phyloP scores from a whole-genome alignment of 1,284 basidiomycete species.

The Sanguinoderma infundibulare region DNA sequence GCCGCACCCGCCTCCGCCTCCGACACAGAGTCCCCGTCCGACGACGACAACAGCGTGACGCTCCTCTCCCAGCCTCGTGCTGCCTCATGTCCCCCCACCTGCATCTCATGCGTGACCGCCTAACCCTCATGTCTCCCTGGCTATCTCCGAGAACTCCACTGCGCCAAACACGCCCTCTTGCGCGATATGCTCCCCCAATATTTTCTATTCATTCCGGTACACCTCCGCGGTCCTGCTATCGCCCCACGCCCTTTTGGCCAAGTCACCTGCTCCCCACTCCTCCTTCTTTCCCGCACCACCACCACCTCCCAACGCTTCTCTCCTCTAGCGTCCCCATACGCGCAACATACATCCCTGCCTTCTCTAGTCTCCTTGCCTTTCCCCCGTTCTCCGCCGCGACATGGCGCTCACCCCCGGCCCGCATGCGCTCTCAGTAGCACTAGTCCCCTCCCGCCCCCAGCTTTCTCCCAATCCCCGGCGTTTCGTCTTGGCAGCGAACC shows the following conservation, averaged over 20 bases:
- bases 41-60: not conserved
- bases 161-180: not conserved
- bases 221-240: not conserved
- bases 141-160: constrained; percentile 6
- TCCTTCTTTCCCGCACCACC: not conserved
- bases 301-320: not conserved
- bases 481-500: not conserved
- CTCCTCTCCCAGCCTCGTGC: constrained; percentile 6
- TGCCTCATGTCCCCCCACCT: constrained; percentile 5
- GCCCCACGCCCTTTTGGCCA: not conserved
- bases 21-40: not conserved
- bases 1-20: not conserved
- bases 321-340: not conserved
- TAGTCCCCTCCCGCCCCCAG: not conserved
- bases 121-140: not conserved
- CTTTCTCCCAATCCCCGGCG: not conserved
- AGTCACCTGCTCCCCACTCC: not conserved
- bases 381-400: not conserved
- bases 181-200: not conserved
- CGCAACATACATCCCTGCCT: not conserved
- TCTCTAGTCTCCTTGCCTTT: not conserved
- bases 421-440: too few species aligned
- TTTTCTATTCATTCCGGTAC: not conserved
- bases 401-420: not conserved
- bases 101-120: constrained; percentile 9